Conservation (phyloP, 2,329 filamentous ascomycete genomes). For the Paecilomyces variotii region DNA sequence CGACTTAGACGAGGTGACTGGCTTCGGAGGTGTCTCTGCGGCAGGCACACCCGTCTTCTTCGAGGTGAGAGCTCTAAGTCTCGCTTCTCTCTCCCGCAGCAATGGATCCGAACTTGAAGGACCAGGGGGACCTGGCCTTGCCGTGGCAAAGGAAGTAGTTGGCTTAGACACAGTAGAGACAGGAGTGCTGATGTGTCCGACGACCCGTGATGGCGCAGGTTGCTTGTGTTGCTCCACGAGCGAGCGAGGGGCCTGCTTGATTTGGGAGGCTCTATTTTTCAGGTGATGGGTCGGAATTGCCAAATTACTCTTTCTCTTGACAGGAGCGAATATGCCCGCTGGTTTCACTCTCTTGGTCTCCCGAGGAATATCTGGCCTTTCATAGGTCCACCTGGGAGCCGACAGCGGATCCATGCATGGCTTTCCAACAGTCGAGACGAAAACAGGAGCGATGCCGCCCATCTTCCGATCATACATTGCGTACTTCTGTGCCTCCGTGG, state of each 20-base stretch:
- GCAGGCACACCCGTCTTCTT: slow-evolving; percentile 11
- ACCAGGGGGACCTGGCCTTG: neutral
- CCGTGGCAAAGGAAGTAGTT: neutral
- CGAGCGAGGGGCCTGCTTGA: slow-evolving; percentile 31
- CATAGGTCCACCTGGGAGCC: slow-evolving; percentile 15
- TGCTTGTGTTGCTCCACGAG: slow-evolving; percentile 36
- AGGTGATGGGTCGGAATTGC: slow-evolving; percentile 35
- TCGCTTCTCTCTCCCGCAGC: slow-evolving; percentile 22
- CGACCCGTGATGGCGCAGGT: slow-evolving; percentile 10
- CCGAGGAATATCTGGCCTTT: slow-evolving; percentile 14
- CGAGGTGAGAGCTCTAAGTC: slow-evolving; percentile 21
- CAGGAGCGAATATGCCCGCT: slow-evolving; percentile 15
- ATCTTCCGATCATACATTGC: slow-evolving; percentile 24
- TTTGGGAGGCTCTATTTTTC: slow-evolving; percentile 27
- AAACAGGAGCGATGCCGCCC: slow-evolving; percentile 20
- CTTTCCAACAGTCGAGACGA: slow-evolving; percentile 7
- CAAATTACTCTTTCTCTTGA: slow-evolving; percentile 28
- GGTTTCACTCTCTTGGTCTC: slow-evolving; percentile 24
- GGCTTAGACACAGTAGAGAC: neutral
- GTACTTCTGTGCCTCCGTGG: slow-evolving; percentile 22
- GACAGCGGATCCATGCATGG: neutral
- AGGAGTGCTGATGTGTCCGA: neutral
- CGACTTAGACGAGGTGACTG: neutral
- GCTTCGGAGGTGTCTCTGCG: slow-evolving; percentile 1
- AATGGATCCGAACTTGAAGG: slow-evolving; percentile 3